These are phyloP conservation scores for Jatropha podagrica DNA, from an alignment of 441 rosid genomes.

Conservation along the genomic window DNA sequence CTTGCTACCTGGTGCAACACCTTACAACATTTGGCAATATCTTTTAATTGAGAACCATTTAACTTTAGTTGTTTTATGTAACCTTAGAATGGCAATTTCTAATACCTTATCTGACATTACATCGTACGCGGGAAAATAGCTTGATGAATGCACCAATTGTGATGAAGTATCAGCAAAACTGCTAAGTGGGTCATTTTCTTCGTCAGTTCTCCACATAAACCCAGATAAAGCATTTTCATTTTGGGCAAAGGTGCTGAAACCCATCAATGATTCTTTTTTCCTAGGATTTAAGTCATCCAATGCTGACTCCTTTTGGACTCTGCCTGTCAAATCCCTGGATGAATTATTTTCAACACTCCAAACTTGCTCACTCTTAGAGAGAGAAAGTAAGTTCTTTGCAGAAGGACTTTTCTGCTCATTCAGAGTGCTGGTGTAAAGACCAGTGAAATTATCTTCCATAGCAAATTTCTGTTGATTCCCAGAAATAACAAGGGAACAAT, in stretches of 20 bases:
- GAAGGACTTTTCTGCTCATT: conserved; percentile 36
- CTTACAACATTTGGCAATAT: background rate
- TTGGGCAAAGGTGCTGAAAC: conserved; percentile 25
- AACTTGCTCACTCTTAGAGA: conserved; percentile 15
- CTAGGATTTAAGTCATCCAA: conserved; percentile 29
- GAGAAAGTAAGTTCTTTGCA: conserved; percentile 26
- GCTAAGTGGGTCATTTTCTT: conserved; percentile 32
- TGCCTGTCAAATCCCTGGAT: conserved; percentile 21
- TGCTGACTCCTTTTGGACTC: conserved; percentile 19
- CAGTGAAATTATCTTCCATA: conserved; percentile 20
- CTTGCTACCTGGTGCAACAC: background rate
- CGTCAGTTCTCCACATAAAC: conserved; percentile 42
- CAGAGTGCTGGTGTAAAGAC: conserved; percentile 19
- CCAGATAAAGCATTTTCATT: conserved; percentile 34
- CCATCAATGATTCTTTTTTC: conserved; percentile 26
- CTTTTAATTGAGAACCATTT: conserved; percentile 3
- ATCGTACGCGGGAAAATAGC: conserved; percentile 37
- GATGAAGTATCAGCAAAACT: conserved; percentile 40
- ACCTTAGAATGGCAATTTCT: conserved; percentile 2
- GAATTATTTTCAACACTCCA: conserved; percentile 25
- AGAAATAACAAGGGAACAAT: conserved; percentile 7
- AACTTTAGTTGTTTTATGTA: background rate
- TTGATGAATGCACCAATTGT: conserved; percentile 35
- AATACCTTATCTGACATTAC: conserved; percentile 48
- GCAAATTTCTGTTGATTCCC: conserved; percentile 21